phyloP scores from a whole-genome alignment of 2,329 filamentous ascomycete species.

The Davidsoniella neocaledoniae region DNA sequence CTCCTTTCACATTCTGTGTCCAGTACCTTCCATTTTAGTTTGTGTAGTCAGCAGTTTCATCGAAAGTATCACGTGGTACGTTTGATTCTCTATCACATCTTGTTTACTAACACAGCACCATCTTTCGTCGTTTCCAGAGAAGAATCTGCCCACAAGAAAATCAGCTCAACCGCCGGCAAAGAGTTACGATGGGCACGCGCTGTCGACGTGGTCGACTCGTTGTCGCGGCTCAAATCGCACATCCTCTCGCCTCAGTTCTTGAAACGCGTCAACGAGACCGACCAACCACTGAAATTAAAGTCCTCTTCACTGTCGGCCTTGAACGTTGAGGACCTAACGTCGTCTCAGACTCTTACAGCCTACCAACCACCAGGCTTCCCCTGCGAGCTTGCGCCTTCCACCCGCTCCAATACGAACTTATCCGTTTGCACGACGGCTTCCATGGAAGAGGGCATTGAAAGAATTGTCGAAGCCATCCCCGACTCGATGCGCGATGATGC shows the following conservation, averaged over 20 bases:
- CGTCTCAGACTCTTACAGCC: not conserved
- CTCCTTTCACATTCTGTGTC: not conserved
- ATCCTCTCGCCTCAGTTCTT: conserved; percentile 9
- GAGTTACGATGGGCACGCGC: conserved; percentile 32
- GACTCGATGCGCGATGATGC: not conserved
- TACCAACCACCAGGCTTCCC: not conserved
- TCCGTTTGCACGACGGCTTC: conserved; percentile 4
- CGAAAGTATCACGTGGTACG: not conserved
- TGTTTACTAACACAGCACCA: not conserved
- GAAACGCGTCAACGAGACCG: not conserved
- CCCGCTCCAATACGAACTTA: conserved; percentile 1
- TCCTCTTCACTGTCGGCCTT: not conserved
- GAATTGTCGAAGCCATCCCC: not conserved
- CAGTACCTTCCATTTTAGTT: not conserved
- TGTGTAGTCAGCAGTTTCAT: too few species aligned
- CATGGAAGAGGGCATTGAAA: conserved; percentile 6
- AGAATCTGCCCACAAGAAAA: conserved; percentile 42
- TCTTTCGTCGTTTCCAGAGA: conserved; percentile 21
- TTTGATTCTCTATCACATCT: not conserved
- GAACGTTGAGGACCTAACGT: not conserved
- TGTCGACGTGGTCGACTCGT: conserved; percentile 1
- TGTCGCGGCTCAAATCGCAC: conserved; percentile 9
- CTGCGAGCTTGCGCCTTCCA: not conserved
- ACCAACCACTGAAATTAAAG: conserved; percentile 3
- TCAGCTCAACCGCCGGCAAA: conserved; percentile 38